phyloP scores from a whole-genome alignment of 495 filamentous ascomycete genomes.

The Neurospora sp. region DNA sequence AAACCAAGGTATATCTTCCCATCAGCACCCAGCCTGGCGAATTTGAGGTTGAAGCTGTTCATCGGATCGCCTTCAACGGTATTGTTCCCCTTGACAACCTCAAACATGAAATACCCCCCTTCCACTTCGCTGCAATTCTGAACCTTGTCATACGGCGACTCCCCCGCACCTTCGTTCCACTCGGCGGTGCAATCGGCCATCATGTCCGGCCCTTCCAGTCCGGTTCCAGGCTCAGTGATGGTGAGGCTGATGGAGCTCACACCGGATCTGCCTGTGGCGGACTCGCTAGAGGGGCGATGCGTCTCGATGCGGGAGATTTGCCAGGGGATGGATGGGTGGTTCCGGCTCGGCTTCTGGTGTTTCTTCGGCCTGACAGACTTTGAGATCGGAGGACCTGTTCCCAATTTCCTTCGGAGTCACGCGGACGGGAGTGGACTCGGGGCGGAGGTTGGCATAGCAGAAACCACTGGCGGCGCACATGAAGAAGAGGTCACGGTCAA shows the following conservation, averaged over 20 bases:
- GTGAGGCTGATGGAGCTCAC: not conserved
- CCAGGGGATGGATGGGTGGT: not conserved
- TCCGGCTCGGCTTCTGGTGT: not conserved
- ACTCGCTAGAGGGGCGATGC: not conserved
- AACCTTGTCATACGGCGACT: not conserved
- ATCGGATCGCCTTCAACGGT: not conserved
- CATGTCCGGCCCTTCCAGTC: not conserved
- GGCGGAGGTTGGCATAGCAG: not conserved
- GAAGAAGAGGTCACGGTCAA: not conserved
- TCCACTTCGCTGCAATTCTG: not conserved
- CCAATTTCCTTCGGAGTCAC: not conserved
- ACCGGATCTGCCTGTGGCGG: not conserved
- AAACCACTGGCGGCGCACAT: not conserved
- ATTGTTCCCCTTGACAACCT: not conserved
- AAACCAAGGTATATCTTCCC: not conserved
- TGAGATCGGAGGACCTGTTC: not conserved
- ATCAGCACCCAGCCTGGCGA: not conserved
- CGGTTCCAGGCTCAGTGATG: constrained; percentile 2
- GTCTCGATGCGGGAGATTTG: not conserved
- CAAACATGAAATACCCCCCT: not conserved
- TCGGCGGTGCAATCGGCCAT: not conserved
- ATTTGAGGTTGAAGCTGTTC: not conserved
- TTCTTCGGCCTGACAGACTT: not conserved
- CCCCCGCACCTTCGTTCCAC: not conserved
- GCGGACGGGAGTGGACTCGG: not conserved